Percentiles rank a stretch among this genome's conserved stretches.
Evolutionary conservation across 2,329 filamentous ascomycete species (phyloP).

Genomic region (Apiospora pterosperma): DNA sequence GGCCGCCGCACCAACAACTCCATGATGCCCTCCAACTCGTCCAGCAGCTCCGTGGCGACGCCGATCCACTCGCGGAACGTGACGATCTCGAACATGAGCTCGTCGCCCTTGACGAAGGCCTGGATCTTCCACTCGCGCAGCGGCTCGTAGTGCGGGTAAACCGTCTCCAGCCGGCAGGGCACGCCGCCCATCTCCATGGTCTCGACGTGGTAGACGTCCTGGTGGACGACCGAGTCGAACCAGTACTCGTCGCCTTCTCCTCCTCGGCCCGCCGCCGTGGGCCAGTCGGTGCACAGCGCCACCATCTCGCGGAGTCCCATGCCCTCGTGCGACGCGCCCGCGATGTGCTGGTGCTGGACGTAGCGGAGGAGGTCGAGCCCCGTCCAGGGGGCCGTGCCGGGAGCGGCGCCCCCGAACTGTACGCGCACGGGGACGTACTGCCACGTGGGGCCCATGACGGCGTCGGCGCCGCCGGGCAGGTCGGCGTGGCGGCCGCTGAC

Average conservation of each 20-base stretch:
- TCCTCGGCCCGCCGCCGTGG: constrained; percentile 19
- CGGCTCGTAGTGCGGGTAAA: constrained; percentile 56
- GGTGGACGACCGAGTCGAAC: constrained; percentile 57
- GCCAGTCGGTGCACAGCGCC: constrained; percentile 43
- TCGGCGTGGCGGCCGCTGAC: constrained; percentile 62
- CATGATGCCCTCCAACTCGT: constrained; percentile 43
- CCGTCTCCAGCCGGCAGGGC: constrained; percentile 49
- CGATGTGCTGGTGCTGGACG: constrained; percentile 56
- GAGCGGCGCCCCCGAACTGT: constrained; percentile 34
- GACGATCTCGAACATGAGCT: constrained; percentile 55
- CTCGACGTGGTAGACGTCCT: constrained; percentile 61
- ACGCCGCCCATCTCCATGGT: constrained; percentile 38
- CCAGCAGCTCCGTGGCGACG: constrained; percentile 48
- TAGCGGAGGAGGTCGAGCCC: constrained; percentile 48
- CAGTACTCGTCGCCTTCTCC: constrained; percentile 22
- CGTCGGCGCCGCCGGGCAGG: constrained; percentile 50
- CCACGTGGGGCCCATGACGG: constrained; percentile 62
- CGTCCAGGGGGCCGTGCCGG: constrained; percentile 39
- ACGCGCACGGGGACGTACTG: constrained; percentile 65
- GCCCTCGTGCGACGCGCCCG: constrained; percentile 51
- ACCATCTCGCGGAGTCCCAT: constrained; percentile 54
- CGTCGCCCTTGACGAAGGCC: constrained; percentile 52
- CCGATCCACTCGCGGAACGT: constrained; percentile 54
- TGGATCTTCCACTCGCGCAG: constrained; percentile 58
- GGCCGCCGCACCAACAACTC: constrained; percentile 35